phyloP scores from a whole-genome alignment of 2,329 filamentous ascomycete species.

The Aspergillus fructus region DNA sequence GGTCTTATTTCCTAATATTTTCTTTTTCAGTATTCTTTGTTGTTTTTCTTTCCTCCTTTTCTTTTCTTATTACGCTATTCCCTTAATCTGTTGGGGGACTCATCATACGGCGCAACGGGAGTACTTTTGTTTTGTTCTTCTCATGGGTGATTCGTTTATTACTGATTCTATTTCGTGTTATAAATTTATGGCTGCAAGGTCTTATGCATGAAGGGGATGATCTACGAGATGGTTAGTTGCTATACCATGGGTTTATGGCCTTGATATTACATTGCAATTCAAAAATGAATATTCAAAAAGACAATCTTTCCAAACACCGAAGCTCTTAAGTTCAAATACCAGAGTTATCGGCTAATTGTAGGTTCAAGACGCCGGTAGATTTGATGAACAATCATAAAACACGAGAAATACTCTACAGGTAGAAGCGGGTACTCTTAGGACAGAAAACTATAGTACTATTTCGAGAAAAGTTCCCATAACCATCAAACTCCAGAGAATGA shows the following conservation, averaged over 20 bases:
- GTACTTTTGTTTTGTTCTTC: constrained; percentile 3
- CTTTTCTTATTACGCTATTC: not conserved
- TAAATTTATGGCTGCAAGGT: constrained; percentile 8
- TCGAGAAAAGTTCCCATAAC: constrained; percentile 1
- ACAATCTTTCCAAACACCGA: too few relatives aligned
- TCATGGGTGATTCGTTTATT: not conserved
- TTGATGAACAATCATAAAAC: not conserved
- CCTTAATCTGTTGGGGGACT: not conserved
- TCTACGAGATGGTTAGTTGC: constrained; percentile 2
- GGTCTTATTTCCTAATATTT: not conserved
- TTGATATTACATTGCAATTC: not conserved
- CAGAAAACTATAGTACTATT: not conserved
- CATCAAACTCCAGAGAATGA: not conserved
- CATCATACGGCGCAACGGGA: not conserved
- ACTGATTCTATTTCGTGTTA: constrained; percentile 10
- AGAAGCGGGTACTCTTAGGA: not conserved
- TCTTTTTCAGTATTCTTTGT: not conserved
- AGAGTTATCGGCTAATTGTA: not conserved
- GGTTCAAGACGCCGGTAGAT: not conserved
- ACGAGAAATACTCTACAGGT: not conserved
- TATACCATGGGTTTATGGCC: constrained; percentile 7
- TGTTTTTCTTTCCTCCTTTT: not conserved
- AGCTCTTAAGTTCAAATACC: not conserved
- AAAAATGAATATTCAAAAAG: not conserved
- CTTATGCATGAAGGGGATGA: constrained; percentile 12